Conservation (phyloP, 306 rosid genomes). For the Rosa lucieae region DNA sequence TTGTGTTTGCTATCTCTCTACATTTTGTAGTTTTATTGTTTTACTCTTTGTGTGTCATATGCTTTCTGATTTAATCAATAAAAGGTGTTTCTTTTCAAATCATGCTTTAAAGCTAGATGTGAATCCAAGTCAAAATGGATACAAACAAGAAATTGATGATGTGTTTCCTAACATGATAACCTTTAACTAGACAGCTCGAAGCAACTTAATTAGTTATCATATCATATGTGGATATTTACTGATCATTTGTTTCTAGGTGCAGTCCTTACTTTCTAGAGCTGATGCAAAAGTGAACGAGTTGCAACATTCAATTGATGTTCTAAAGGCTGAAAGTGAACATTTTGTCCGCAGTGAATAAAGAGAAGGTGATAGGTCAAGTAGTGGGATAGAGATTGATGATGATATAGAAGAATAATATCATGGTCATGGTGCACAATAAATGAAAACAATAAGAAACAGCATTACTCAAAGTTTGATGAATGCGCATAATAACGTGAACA, state of each 20-base stretch:
- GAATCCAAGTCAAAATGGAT: too few species aligned
- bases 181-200: background rate
- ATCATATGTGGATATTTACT: conserved; percentile 9
- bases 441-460: too few species aligned
- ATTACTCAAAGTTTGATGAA: too few species aligned
- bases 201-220: background rate
- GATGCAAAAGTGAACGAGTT: conserved; percentile 61
- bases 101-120: background rate
- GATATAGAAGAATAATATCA: too few species aligned
- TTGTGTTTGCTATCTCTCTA: background rate
- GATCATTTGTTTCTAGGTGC: conserved; percentile 40
- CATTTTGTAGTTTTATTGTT: background rate
- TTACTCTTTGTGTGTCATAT: background rate
- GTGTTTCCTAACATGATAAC: background rate
- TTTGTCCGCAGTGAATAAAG: too few species aligned
- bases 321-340: conserved; percentile 74
- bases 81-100: background rate
- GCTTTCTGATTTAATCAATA: background rate
- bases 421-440: too few species aligned
- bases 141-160: background rate
- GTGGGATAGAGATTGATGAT: too few species aligned
- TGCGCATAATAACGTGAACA: too few species aligned
- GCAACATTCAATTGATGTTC: conserved; percentile 56
- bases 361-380: too few species aligned
- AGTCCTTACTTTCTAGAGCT: conserved; percentile 71